Conservation (phyloP, 75 land plant genomes). For the Sequoia sempervirens region DNA sequence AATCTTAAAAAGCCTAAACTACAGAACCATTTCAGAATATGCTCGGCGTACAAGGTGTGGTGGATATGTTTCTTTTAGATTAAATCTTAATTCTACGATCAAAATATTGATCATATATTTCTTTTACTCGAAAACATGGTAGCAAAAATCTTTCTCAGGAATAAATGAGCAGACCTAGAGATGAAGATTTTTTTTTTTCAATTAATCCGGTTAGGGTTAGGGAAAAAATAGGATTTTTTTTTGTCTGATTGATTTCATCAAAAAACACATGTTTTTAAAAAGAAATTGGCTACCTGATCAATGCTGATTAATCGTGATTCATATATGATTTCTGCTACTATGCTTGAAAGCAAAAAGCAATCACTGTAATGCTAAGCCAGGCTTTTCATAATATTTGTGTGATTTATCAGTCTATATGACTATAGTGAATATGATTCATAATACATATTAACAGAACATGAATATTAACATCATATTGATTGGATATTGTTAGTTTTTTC, state of each 20-base stretch:
- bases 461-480: neutral
- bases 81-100: neutral
- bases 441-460: neutral
- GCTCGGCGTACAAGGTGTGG: slow-evolving; percentile 74
- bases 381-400: neutral
- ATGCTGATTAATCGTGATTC: too few relatives aligned
- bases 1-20: slow-evolving; percentile 91
- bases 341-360: neutral
- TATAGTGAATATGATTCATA: neutral
- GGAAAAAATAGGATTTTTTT: too few relatives aligned
- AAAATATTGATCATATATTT: neutral
- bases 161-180: too few relatives aligned
- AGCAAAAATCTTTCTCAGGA: too few relatives aligned
- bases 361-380: neutral
- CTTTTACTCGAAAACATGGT: neutral
- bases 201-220: too few relatives aligned
- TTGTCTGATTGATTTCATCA: too few relatives aligned
- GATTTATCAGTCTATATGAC: neutral
- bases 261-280: too few relatives aligned
- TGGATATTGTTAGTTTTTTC: neutral
- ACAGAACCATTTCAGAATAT: slow-evolving; percentile 65
- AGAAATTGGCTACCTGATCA: too few relatives aligned
- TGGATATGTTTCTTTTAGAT: neutral
- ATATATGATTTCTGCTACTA: too few relatives aligned
- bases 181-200: too few relatives aligned